phyloP scores from a whole-genome alignment of 2,329 filamentous ascomycete species.

The Pseudocercospora cruenta region DNA sequence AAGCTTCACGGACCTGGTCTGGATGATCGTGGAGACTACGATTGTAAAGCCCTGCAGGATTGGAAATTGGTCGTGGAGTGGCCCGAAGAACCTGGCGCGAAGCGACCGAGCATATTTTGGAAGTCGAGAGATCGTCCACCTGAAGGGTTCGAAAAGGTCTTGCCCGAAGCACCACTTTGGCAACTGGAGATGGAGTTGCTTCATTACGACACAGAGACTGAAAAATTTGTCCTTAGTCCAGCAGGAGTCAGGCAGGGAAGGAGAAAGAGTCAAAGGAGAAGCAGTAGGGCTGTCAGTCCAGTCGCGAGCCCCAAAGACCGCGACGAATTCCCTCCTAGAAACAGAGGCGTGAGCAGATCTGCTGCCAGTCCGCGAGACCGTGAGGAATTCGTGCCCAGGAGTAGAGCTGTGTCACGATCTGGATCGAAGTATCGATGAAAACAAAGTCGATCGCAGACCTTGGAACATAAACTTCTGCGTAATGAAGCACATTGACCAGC shows the following conservation, averaged over 20 bases:
- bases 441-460: too few species aligned
- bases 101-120: constrained; percentile 49
- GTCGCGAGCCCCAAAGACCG: constrained; percentile 3
- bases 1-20: constrained; percentile 52
- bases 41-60: constrained; percentile 47
- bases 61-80: constrained; percentile 55
- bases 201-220: constrained; percentile 46
- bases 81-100: constrained; percentile 36
- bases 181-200: constrained; percentile 48
- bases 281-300: constrained; percentile 11
- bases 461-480: too few species aligned
- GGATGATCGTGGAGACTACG: constrained; percentile 51
- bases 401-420: background rate
- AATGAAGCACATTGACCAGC: too few species aligned
- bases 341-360: background rate
- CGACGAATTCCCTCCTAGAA: constrained; percentile 3
- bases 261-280: constrained; percentile 23
- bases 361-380: background rate
- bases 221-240: constrained; percentile 43
- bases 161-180: constrained; percentile 53
- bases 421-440: constrained; percentile 3
- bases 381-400: background rate
- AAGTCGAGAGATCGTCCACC: constrained; percentile 42
- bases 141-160: constrained; percentile 42
- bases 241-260: constrained; percentile 22